Conservation (phyloP, 371 early-diverging fungal species). For the Zopfochytrium polystomum region DNA sequence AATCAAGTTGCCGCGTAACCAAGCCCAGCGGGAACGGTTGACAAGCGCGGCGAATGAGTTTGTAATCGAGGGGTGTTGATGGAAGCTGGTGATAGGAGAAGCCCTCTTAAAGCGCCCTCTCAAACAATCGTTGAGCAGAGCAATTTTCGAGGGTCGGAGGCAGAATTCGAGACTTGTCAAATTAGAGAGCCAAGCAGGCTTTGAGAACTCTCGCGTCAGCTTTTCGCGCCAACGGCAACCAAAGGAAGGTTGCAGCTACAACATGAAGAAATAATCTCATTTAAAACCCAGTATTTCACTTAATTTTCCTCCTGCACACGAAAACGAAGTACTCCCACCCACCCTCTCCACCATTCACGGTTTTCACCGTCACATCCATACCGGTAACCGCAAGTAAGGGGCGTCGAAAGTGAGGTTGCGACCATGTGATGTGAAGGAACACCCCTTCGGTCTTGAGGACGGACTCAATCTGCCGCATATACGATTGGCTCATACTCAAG, state of each 20-base stretch:
- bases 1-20: background rate
- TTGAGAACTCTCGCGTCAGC: too few relatives aligned
- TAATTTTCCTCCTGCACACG: constrained; percentile 14
- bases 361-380: constrained; percentile 19
- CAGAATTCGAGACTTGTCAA: too few relatives aligned
- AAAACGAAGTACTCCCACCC: constrained; percentile 37
- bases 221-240: too few relatives aligned
- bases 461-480: constrained; percentile 71
- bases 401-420: constrained; percentile 85
- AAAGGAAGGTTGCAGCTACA: background rate
- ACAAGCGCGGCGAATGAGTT: too few relatives aligned
- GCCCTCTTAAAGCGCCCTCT: too few relatives aligned
- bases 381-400: constrained; percentile 54
- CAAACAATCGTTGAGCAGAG: too few relatives aligned
- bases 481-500: constrained; percentile 59
- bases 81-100: too few relatives aligned
- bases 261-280: background rate
- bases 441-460: constrained; percentile 72
- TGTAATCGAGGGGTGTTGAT: too few relatives aligned
- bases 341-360: constrained; percentile 15
- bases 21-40: background rate
- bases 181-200: too few relatives aligned
- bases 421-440: constrained; percentile 87
- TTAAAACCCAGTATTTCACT: background rate
- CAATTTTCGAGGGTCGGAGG: too few relatives aligned